phyloP scores from a whole-genome alignment of 2,329 filamentous ascomycete species.

The Aspergillus japonicus region DNA sequence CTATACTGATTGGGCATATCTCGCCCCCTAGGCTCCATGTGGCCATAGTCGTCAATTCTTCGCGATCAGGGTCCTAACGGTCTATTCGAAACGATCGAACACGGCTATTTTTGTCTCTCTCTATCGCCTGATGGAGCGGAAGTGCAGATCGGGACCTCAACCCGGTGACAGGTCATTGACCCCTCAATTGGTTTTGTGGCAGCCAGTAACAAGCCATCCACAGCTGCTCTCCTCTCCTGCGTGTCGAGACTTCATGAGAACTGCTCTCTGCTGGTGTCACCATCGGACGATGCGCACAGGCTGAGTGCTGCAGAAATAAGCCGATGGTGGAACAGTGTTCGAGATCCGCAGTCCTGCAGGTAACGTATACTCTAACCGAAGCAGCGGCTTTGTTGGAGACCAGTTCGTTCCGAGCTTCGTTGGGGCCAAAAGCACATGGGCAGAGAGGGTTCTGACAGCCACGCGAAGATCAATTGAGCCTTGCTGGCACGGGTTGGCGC shows the following conservation, averaged over 20 bases:
- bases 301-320: neutral
- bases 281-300: neutral
- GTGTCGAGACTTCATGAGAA: neutral
- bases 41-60: neutral
- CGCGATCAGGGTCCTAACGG: neutral
- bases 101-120: neutral
- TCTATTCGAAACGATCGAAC: neutral
- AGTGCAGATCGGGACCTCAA: neutral
- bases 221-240: neutral
- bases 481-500: neutral
- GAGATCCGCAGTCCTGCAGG: neutral
- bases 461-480: neutral
- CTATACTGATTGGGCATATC: neutral
- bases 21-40: neutral
- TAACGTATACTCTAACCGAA: too few species aligned
- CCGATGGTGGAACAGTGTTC: neutral
- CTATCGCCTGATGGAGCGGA: neutral
- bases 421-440: neutral
- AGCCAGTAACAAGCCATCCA: neutral
- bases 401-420: neutral
- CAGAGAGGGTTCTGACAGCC: neutral
- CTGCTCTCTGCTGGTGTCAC: neutral
- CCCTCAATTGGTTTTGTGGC: neutral
- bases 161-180: neutral
- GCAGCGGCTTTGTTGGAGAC: neutral